Percentiles rank a stretch among this genome's conserved stretches.
These are phyloP conservation scores for Kalmusia sp. DNA, from an alignment of 2,329 filamentous ascomycete species.

Conservation along the genomic window DNA sequence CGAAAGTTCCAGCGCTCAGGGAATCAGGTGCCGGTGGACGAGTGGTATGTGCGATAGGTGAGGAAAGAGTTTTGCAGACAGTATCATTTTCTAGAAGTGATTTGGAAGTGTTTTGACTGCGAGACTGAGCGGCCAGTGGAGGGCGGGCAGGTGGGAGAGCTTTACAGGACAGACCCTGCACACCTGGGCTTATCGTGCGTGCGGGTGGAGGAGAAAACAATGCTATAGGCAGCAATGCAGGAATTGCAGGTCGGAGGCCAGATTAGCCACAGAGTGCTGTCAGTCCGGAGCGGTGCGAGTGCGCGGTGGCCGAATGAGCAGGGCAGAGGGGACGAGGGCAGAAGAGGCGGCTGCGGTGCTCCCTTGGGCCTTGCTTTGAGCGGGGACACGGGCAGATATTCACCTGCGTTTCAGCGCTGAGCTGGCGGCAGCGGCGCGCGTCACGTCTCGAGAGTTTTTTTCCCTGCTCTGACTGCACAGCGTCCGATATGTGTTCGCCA, in stretches of 20 bases:
- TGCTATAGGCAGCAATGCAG: constrained; percentile 50
- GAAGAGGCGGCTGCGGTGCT: constrained; percentile 43
- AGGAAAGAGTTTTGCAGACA: constrained; percentile 46
- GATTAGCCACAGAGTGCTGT: constrained; percentile 44
- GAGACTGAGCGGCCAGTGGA: constrained; percentile 40
- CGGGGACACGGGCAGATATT: constrained; percentile 45
- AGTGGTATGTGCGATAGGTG: constrained; percentile 39
- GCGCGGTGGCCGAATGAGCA: constrained; percentile 39
- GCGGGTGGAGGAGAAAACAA: constrained; percentile 36
- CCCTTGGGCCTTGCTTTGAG: constrained; percentile 35
- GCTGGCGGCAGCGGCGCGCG: constrained; percentile 45
- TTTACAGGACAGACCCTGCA: constrained; percentile 49
- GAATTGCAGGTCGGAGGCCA: constrained; percentile 41
- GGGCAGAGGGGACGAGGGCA: constrained; percentile 31
- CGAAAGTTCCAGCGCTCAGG: constrained; percentile 31
- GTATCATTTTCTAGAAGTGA: constrained; percentile 49
- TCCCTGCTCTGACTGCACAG: constrained; percentile 39
- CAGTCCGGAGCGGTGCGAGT: constrained; percentile 34
- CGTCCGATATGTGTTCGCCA: constrained; percentile 41
- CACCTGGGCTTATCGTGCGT: constrained; percentile 46
- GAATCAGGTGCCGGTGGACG: constrained; percentile 40
- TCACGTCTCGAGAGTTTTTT: constrained; percentile 38
- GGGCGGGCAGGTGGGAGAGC: constrained; percentile 42
- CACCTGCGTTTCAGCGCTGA: constrained; percentile 44
- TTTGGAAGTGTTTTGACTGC: constrained; percentile 36